Evolutionary conservation across 2,329 filamentous ascomycete species (phyloP), one percentile per base, ranked within the genome.

Genomic region (Fonsecaea nubica): DNA sequence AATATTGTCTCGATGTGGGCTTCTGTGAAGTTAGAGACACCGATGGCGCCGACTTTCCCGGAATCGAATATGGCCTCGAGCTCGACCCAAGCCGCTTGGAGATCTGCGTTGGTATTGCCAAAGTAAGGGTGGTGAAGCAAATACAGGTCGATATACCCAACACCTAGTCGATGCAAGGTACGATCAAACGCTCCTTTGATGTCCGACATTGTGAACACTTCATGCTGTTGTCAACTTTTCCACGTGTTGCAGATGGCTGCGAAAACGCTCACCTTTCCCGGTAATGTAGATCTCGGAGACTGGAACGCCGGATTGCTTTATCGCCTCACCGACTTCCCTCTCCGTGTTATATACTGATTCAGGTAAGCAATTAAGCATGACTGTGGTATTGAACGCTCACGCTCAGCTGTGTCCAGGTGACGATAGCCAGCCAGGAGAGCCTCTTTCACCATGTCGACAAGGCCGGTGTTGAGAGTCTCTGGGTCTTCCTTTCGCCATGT

Each of bases 111-210:
- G 75, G 32, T 78, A 75, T 42, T 83, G 80, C 52, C 80, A 77
- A 64, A 81, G 84, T 87, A 2, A 83, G 79, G 86, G 82, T 84
- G 91, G 78, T 90, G 89, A 74, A 92, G 90, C 64, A 91, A 81
- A 76, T 86, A 91, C 12, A 92, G 80, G 74, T 92, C 89, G 65
- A 92, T 81, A 75, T 91, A 91, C 65, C 89, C 88, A 45, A 89
- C 79, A 9, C 82, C 85, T 72, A 90, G 83, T 72, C 87, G 83
- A 74, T 87, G 83, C 60, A 90, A 80, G 42, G 87, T 87, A 53
- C 85, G 82, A 69, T 84, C 81, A 54, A 88, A 84, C 70, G 87
- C 88, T 69, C 84, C 78, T 66, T 85, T 80, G 21, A 91, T 89
- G 72, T 87, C 85, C 72, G 59, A 62, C 50, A 35, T 55, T 8